Percentiles rank a stretch among this genome's conserved stretches.
Evolutionary conservation across 78 protist genomes (phyloP).

Genomic region (Chrysochromulina parva): DNA sequence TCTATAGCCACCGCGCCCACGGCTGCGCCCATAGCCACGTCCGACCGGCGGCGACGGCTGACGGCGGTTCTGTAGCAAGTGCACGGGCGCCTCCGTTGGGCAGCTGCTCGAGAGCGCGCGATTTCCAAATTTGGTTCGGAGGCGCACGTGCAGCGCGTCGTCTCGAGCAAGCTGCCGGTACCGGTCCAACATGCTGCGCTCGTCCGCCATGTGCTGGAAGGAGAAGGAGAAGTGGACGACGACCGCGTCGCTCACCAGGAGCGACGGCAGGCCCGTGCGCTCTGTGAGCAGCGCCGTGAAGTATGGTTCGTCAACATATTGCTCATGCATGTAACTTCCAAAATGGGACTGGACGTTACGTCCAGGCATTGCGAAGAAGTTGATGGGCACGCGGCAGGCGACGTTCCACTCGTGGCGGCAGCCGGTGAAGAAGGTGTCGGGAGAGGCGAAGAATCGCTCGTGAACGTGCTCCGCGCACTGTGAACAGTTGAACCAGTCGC

Average conservation of each 20-base stretch:
- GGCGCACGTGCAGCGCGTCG: no score
- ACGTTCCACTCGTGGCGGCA: background rate
- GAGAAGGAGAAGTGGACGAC: background rate
- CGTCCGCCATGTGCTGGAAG: background rate
- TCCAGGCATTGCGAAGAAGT: background rate
- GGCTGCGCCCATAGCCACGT: no score
- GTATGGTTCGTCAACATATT: background rate
- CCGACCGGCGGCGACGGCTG: no score
- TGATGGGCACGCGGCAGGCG: background rate
- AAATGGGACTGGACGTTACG: background rate
- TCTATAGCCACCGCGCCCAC: no score
- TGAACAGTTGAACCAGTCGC: background rate
- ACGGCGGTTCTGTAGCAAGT: no score
- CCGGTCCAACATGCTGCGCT: no score
- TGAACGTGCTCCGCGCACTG: background rate
- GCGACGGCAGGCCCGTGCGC: background rate
- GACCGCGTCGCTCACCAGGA: background rate
- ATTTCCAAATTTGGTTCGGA: no score
- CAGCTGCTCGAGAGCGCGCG: no score
- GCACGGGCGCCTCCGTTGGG: no score
- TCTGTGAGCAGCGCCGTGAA: background rate
- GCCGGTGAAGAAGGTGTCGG: background rate
- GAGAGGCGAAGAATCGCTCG: background rate
- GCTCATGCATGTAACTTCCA: background rate
- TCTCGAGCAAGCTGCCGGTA: no score